Evolutionary conservation across 192 early-diverging fungal genomes (phyloP), one percentile per base, ranked within the genome.

Genomic region (Paraglomus occultum): DNA sequence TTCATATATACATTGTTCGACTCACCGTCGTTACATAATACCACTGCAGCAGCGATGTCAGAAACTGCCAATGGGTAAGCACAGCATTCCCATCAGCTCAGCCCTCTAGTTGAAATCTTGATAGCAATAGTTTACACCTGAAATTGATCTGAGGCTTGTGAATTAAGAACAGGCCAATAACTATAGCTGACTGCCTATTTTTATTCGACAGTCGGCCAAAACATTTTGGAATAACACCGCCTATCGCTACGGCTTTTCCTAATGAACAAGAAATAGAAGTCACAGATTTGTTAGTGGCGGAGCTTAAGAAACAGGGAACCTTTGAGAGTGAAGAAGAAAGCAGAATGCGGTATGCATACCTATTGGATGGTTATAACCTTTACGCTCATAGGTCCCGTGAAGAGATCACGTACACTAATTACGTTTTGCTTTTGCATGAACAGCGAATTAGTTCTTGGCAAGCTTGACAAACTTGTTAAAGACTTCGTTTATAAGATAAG

Each of bases 321-420:
- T 99, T 93, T 80, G 96, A 99, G 75, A 89, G 85, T 68, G 88
- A 90, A 17, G 87, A 92, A 44, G 94, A 95, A 64, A 87, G 90
- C 60, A 83, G 83, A 45, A 88, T 89, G 70, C 87, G 96, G 90
- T 92, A 85, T 46, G 62, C 14, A 50, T 20, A 17, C 9, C n/a
- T 14, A 9, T 23, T n/a, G 47, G 15, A 48, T 53, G 22, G 11
- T 2, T 57, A 20, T 11, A 15, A 31, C 22, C n/a, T 48, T 51
- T 4, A 6, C 48, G 5, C n/a, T 42, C 9, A 17, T n/a, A 6
- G 10, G 15, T 53, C 53, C 20, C 45, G 65, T 17, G 6, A 18
- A 51, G n/a, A 20, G 20, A 51, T 55, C 53, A 49, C 23, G 69
- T 42, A 52, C 51, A 38, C 59, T 46, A 11, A 58, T 45, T 11